Evolutionary conservation across 1,139 yeast species (phyloP).

Genomic region (Zhuliangozyma blackwelliae): DNA sequence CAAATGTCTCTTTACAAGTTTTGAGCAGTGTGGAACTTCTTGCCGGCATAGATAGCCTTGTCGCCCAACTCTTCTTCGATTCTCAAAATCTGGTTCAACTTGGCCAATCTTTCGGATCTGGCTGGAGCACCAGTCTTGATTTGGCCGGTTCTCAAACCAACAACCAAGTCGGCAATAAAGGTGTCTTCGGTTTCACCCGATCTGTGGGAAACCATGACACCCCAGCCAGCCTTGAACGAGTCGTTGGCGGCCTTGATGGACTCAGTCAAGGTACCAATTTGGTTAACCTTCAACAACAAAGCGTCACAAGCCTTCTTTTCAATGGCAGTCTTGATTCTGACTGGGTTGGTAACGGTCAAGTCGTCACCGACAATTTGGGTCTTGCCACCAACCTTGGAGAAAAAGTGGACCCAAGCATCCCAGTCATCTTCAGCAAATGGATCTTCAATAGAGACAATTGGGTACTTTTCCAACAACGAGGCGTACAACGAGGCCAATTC

Average conservation of each 20-base stretch:
- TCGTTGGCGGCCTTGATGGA: conserved; percentile 90
- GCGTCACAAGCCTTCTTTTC: conserved; percentile 93
- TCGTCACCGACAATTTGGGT: conserved; percentile 95
- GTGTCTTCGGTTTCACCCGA: conserved; percentile 99
- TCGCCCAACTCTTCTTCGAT: conserved; percentile 96
- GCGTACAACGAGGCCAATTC: conserved; percentile 82
- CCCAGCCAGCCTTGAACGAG: conserved; percentile 91
- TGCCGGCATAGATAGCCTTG: conserved; percentile 93
- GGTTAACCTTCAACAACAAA: conserved; percentile 92
- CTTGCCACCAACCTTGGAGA: conserved; percentile 58
- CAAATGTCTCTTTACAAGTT: conserved; percentile 19
- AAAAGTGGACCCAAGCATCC: conserved; percentile 93
- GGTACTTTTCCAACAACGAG: conserved; percentile 77
- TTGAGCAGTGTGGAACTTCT: conserved; percentile 61
- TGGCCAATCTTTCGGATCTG: conserved; percentile 98
- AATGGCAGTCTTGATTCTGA: conserved; percentile 88
- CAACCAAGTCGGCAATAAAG: conserved; percentile 92
- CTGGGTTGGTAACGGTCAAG: conserved; percentile 95
- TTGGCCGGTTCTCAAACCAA: conserved; percentile 96
- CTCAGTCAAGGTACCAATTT: conserved; percentile 88
- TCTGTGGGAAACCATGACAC: conserved; percentile 97
- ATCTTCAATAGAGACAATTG: conserved; percentile 96
- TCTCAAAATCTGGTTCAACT: conserved; percentile 93
- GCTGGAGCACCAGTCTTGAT: conserved; percentile 99
- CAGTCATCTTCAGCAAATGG: conserved; percentile 99